Base-by-base conservation (phyloP, 2,329 filamentous ascomycete genomes). In the Monilinia fructigena region DNA sequence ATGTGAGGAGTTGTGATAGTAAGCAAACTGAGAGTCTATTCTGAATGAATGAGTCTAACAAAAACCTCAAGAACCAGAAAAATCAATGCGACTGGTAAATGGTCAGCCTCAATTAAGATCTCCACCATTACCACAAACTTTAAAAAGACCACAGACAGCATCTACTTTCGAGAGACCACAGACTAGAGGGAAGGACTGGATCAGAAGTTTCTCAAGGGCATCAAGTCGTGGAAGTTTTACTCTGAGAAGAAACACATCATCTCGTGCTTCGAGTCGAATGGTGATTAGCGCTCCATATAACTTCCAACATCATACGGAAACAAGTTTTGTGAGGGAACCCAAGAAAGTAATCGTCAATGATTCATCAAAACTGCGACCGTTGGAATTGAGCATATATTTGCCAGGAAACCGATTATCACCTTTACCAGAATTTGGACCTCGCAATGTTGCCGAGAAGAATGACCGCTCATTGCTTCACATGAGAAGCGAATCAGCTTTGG, bases 371-470 rank as follows among this genome's bases (percentile, higher is more conserved):
- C 86, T 86, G 69, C 80, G 81, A 50, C 85, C 85, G 3, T 79
- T 88, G 38, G 82, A 88, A 75, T 76, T 88, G 68, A 84, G 81
- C 75, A 83, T 87, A 64, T 82, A 83, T 69, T 72, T 76, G 68
- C 77, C 79, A 16, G 74, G 80, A 59, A 79, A 80, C 59, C 78
- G 76, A 63, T 77, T 86, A 20, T 88, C 86, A n/a, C 83, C 86
- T 0, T 79, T 88, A 45, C 81, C 85, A 53, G 79, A 83, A 62
- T 81, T 88, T 70, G 79, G 82, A 53, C 73, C 60, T 14, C 55
- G 68, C 16, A 38, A 18, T 20, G 5, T n/a, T 26, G 74, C 74
- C 20, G 68, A 71, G 50, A 20, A 67, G 55, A 69, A 12, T 69
- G 50, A 26, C 45, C 69, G 40, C 61, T 63, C n/a, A 20, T 61